A percentile compares a stretch with the other conserved stretches of the same genome.
Evolutionary conservation across 306 rosid species (phyloP).

Genomic region (Morella rubra): DNA sequence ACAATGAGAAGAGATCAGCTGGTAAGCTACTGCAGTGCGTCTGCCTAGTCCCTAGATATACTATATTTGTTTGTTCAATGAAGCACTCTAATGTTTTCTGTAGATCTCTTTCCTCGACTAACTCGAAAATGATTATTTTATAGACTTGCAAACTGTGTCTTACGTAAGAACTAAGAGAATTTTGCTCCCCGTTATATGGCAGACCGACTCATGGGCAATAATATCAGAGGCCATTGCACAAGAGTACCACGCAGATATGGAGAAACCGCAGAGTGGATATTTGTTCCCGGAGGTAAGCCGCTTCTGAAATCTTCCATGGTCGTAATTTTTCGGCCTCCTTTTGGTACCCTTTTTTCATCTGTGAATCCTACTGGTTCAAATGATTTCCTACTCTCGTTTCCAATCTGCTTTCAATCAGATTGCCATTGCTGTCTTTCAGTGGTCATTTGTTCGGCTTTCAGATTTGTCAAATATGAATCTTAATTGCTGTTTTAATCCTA

Average conservation of each 20-base stretch:
- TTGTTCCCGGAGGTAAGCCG: conserved; percentile 61
- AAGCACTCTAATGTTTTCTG: not conserved
- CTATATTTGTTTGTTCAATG: too few relatives aligned
- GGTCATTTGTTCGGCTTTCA: too few relatives aligned
- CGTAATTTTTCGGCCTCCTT: not conserved
- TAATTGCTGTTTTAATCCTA: too few relatives aligned
- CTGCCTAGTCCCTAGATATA: too few relatives aligned
- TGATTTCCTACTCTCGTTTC: not conserved
- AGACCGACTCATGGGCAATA: not conserved
- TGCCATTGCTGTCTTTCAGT: not conserved
- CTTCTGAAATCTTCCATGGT: conserved; percentile 1
- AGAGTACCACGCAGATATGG: conserved; percentile 61
- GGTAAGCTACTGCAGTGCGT: conserved; percentile 28
- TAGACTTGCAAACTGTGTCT: too few relatives aligned
- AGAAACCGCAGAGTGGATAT: conserved; percentile 53
- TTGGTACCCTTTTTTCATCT: not conserved
- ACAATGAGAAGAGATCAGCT: conserved; percentile 14
- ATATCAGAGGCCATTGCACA: conserved; percentile 37
- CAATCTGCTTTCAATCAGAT: not conserved
- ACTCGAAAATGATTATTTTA: too few relatives aligned
- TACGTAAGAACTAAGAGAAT: not conserved
- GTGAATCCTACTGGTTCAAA: not conserved
- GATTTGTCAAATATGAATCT: not conserved
- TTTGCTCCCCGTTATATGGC: not conserved
- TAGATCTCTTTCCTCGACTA: not conserved